Conservation (phyloP, 2,329 filamentous ascomycete species). For the Botryotinia narcissicola region DNA sequence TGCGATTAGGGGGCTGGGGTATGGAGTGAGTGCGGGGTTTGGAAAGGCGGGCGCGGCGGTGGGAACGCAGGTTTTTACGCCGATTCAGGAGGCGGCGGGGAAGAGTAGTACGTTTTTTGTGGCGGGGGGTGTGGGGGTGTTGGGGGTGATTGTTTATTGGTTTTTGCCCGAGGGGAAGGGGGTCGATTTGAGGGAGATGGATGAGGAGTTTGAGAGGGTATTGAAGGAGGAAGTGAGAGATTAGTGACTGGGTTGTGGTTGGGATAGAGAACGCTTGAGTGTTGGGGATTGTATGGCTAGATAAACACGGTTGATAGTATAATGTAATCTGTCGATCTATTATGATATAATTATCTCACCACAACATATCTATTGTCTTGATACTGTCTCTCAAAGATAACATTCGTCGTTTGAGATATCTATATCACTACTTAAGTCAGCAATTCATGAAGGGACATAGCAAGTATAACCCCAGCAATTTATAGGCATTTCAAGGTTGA, state of each 20-base stretch:
- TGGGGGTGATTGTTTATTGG: conserved; percentile 6
- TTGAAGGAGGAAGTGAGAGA: not conserved
- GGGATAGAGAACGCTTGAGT: not conserved
- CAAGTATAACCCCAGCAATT: not conserved
- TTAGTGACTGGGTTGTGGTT: not conserved
- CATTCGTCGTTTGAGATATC: not conserved
- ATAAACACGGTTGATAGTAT: not conserved
- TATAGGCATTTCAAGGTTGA: accelerated
- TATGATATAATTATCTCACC: not conserved
- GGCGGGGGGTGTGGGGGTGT: conserved; percentile 26
- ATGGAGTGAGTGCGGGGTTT: conserved; percentile 39
- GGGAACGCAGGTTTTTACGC: conserved; percentile 40
- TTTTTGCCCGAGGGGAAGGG: conserved; percentile 3
- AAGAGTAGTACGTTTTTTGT: conserved; percentile 39
- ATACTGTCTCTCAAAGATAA: not conserved
- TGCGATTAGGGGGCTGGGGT: conserved; percentile 38
- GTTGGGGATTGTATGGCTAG: not conserved
- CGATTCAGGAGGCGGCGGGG: conserved; percentile 36
- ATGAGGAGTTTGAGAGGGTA: conserved; percentile 15
- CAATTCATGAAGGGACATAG: accelerated
- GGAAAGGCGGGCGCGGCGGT: conserved; percentile 40
- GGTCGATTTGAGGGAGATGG: conserved; percentile 8
- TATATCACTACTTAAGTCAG: not conserved
- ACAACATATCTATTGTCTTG: not conserved
- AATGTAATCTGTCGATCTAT: not conserved